phyloP scores from a whole-genome alignment of 202 grass and related monocot species.

The Miscanthus sacchariflorus region DNA sequence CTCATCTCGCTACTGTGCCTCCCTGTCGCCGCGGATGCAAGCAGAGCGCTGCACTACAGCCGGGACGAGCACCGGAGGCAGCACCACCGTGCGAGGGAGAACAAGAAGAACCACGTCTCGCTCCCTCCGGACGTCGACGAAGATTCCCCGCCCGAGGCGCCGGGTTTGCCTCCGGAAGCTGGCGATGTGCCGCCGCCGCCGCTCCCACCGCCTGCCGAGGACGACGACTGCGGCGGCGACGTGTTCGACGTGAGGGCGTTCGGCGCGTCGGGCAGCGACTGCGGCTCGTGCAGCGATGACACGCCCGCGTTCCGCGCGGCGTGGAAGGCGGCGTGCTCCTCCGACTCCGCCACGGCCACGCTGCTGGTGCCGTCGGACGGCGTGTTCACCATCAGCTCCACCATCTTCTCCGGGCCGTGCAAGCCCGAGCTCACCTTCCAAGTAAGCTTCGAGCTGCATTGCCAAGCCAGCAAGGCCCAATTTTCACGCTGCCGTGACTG shows the following conservation, averaged over 20 bases:
- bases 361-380: slow-evolving; percentile 80
- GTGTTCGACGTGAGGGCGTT: slow-evolving; percentile 78
- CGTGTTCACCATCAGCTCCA: slow-evolving; percentile 78
- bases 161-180: not conserved
- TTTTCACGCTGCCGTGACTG: not conserved
- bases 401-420: slow-evolving; percentile 87
- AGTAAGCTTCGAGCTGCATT: slow-evolving; percentile 43
- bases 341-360: slow-evolving; percentile 52
- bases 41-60: not conserved
- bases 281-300: slow-evolving; percentile 57
- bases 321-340: slow-evolving; percentile 79
- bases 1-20: not conserved
- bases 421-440: slow-evolving; percentile 83
- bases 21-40: not conserved
- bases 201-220: not conserved
- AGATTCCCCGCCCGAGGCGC: not conserved
- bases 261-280: slow-evolving; percentile 63
- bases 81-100: not conserved
- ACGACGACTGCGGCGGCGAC: not conserved
- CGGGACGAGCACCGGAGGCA: not conserved
- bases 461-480: not conserved
- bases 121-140: not conserved
- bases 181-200: not conserved
- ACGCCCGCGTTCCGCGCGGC: slow-evolving; percentile 77
- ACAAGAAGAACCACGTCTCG: not conserved